phyloP scores from a whole-genome alignment of 1,284 basidiomycete genomes.

The Polyporus tsugae region DNA sequence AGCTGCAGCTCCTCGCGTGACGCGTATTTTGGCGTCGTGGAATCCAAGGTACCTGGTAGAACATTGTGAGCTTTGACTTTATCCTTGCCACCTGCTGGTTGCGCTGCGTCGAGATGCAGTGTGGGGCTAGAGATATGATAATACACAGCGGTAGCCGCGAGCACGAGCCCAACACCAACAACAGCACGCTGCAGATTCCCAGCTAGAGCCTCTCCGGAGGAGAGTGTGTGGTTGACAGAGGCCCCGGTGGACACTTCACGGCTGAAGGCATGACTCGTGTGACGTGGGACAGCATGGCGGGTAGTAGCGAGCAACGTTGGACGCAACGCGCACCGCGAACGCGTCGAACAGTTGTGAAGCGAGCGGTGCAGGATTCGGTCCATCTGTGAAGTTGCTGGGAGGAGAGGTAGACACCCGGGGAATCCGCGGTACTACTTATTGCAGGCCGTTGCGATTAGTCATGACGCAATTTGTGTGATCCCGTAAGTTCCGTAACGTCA shows the following conservation, averaged over 20 bases:
- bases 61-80: background rate
- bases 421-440: background rate
- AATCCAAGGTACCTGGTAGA: background rate
- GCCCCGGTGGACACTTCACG: background rate
- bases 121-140: background rate
- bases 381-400: background rate
- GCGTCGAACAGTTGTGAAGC: background rate
- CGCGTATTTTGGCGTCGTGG: constrained; percentile 22
- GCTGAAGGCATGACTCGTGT: background rate
- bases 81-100: background rate
- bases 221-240: background rate
- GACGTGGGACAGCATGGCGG: background rate
- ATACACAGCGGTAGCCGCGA: background rate
- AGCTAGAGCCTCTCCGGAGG: background rate
- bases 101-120: background rate
- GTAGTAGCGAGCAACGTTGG: background rate
- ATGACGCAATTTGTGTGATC: constrained; percentile 2
- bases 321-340: background rate
- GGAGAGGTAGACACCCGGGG: background rate
- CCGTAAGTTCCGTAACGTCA: background rate
- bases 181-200: background rate
- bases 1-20: constrained; percentile 51
- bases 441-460: background rate
- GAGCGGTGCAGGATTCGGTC: background rate
- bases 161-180: background rate